Evolutionary conservation across 352 stramenopile genomes (phyloP).

Genomic region (Globisporangium okanoganense): DNA sequence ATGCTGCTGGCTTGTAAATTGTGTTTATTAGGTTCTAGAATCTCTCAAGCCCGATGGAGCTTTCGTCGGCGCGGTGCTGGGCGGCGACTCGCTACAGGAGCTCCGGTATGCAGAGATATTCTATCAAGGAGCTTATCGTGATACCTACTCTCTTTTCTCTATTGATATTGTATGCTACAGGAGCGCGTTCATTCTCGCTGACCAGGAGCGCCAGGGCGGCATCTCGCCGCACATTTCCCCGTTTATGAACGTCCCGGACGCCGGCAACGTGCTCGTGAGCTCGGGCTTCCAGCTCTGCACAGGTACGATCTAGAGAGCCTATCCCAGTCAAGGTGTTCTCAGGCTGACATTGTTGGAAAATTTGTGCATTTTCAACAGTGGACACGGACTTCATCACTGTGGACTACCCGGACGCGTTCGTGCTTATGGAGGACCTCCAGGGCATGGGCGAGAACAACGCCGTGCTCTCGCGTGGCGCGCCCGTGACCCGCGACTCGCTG

Average conservation of each 20-base stretch:
- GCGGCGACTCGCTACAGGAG: constrained; percentile 94
- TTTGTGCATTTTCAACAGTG: constrained; percentile 51
- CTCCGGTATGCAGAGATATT: constrained; percentile 54
- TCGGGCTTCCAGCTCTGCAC: constrained; percentile 94
- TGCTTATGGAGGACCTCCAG: constrained; percentile 95
- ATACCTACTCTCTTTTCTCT: not conserved
- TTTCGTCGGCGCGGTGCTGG: constrained; percentile 95
- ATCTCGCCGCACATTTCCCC: constrained; percentile 95
- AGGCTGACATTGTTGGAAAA: not conserved
- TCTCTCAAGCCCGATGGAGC: constrained; percentile 96
- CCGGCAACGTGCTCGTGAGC: constrained; percentile 89
- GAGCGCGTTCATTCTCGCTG: constrained; percentile 91
- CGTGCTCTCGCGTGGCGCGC: constrained; percentile 45
- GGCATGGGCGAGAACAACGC: constrained; percentile 97
- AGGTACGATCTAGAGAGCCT: constrained; percentile 23
- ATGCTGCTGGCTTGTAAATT: not conserved
- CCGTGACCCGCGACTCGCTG: constrained; percentile 90
- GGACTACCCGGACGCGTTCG: constrained; percentile 93
- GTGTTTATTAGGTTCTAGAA: constrained; percentile 46
- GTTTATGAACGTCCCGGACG: constrained; percentile 95
- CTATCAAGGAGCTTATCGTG: not conserved
- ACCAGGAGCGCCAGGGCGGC: constrained; percentile 94
- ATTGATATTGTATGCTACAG: constrained; percentile 24
- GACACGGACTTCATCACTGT: constrained; percentile 96
- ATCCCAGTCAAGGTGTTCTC: not conserved